Conservation (phyloP, 805 yeast species). For the Henningerozyma blattae region DNA sequence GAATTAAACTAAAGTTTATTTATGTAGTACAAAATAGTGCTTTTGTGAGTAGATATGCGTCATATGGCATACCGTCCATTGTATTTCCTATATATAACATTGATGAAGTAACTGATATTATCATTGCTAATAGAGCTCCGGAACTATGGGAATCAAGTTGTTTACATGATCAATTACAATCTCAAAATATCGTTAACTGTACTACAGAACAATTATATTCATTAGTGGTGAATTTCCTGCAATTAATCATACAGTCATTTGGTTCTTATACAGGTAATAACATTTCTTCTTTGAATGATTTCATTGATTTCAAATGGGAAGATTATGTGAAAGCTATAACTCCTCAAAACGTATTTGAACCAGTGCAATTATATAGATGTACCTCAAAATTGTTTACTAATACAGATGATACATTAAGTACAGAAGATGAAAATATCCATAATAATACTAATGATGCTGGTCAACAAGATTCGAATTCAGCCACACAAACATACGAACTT, state of each 20-base stretch:
- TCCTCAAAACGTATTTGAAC: constrained; percentile 11
- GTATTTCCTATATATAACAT: constrained; percentile 20
- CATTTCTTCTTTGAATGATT: constrained; percentile 15
- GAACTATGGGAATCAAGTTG: constrained; percentile 8
- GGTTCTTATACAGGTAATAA: constrained; percentile 24
- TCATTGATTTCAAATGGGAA: constrained; percentile 23
- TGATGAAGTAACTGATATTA: constrained; percentile 13
- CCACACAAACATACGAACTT: constrained; percentile 30
- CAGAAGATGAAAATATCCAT: constrained; percentile 4
- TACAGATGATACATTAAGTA: constrained; percentile 24
- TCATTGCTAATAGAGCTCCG: constrained; percentile 8
- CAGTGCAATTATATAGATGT: constrained; percentile 21
- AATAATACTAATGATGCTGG: constrained; percentile 1
- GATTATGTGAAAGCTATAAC: constrained; percentile 11
- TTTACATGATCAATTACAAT: constrained; percentile 4
- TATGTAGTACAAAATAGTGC: constrained; percentile 14
- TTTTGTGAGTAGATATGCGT: constrained; percentile 17
- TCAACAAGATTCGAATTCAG: no score
- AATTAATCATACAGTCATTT: constrained; percentile 20
- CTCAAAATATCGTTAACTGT: constrained; percentile 4
- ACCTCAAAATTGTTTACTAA: constrained; percentile 19
- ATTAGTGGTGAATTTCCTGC: constrained; percentile 16
- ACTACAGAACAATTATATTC: constrained; percentile 7
- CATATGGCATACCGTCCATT: constrained; percentile 17
- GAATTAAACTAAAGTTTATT: constrained; percentile 16